phyloP scores from a whole-genome alignment of 1,284 basidiomycete genomes.

The Spongiforma sp. region DNA sequence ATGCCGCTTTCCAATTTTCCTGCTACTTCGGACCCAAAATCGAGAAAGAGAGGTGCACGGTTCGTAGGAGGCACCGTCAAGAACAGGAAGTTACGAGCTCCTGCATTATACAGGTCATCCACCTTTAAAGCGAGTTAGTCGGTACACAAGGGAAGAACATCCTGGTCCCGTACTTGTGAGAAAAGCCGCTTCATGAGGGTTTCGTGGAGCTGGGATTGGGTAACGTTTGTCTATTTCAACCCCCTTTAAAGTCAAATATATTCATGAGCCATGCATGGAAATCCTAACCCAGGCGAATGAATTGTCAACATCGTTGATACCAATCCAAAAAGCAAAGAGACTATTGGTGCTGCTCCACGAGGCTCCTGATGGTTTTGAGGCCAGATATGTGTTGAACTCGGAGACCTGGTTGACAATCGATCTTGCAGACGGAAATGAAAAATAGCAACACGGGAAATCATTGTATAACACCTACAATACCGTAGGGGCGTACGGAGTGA shows the following conservation, averaged over 20 bases:
- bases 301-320: slow-evolving; percentile 67
- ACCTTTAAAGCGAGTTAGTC: slow-evolving; percentile 42
- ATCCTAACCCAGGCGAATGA: slow-evolving; percentile 53
- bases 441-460: background rate
- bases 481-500: slow-evolving; percentile 58
- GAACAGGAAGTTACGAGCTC: slow-evolving; percentile 69
- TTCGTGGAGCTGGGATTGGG: slow-evolving; percentile 54
- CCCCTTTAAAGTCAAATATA: background rate
- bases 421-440: slow-evolving; percentile 22
- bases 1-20: slow-evolving; percentile 47
- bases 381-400: slow-evolving; percentile 58
- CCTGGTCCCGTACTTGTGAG: slow-evolving; percentile 47
- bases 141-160: fast-evolving
- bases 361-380: slow-evolving; percentile 54
- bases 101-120: slow-evolving; percentile 55
- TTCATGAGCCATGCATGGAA: slow-evolving; percentile 11
- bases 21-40: slow-evolving; percentile 49
- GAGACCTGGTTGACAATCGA: slow-evolving; percentile 67
- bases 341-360: slow-evolving; percentile 60
- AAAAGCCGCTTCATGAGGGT: slow-evolving; percentile 60
- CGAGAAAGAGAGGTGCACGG: slow-evolving; percentile 58
- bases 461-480: slow-evolving; percentile 34
- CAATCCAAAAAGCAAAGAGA: slow-evolving; percentile 69
- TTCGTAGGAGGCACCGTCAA: slow-evolving; percentile 70
- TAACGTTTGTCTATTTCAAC: slow-evolving; percentile 55